phyloP scores from a whole-genome alignment of 257 asterid species.

The Ballota nigra region DNA sequence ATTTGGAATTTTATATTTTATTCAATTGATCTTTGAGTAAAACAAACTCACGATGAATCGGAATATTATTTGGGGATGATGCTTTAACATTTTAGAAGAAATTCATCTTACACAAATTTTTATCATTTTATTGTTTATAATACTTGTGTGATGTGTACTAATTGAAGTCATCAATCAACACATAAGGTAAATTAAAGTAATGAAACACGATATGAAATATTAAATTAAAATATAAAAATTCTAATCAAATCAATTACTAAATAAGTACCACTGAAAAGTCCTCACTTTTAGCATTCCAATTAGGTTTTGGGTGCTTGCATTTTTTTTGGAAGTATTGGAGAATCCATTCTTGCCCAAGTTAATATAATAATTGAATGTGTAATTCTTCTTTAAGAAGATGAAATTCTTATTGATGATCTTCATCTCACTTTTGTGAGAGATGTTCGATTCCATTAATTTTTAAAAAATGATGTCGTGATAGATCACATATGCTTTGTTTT shows the following conservation, averaged over 20 bases:
- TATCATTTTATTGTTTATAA: too few relatives aligned
- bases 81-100: too few relatives aligned
- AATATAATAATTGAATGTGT: conserved; percentile 2
- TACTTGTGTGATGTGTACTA: too few relatives aligned
- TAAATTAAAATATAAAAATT: not conserved
- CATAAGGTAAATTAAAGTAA: not conserved
- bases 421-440: conserved; percentile 15
- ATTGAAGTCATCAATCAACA: too few relatives aligned
- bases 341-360: conserved; percentile 33
- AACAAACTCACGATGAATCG: too few relatives aligned
- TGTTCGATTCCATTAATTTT: conserved; percentile 17
- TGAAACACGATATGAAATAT: not conserved
- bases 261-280: conserved; percentile 12
- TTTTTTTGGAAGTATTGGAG: conserved; percentile 29
- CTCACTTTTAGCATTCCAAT: conserved; percentile 34
- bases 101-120: too few relatives aligned
- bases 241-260: conserved; percentile 15
- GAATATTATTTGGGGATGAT: too few relatives aligned
- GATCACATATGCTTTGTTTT: not conserved
- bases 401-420: conserved; percentile 13
- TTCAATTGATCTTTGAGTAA: too few relatives aligned
- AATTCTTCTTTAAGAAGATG: conserved; percentile 15
- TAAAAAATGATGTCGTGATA: not conserved
- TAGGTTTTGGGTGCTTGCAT: conserved; percentile 26
- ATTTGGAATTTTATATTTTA: too few relatives aligned